Conservation (phyloP, 148 eudicot genomes). For the Camellia sinensis region DNA sequence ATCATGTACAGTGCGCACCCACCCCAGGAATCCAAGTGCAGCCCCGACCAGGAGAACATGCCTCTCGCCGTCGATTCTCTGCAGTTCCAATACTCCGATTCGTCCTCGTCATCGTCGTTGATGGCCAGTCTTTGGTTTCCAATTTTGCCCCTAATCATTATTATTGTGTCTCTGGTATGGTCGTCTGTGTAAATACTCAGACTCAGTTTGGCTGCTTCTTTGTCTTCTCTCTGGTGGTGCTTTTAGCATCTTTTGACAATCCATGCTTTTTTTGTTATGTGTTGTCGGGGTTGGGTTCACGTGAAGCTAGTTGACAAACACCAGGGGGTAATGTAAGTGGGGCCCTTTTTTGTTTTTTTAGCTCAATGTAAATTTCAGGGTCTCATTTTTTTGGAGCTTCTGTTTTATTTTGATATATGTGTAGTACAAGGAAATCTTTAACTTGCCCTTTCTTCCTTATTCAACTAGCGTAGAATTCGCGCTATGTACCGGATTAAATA, state of each 20-base stretch:
- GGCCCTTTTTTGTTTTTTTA: constrained; percentile 13
- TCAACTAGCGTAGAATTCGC: too few species aligned
- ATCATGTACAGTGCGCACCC: constrained; percentile 91
- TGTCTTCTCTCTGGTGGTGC: neutral
- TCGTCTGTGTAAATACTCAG: neutral
- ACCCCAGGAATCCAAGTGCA: constrained; percentile 64
- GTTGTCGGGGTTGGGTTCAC: constrained; percentile 8
- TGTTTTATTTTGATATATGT: too few species aligned
- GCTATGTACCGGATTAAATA: too few species aligned
- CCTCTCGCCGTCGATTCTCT: constrained; percentile 95
- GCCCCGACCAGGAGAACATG: constrained; percentile 99
- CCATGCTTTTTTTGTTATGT: neutral
- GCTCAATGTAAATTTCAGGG: constrained; percentile 16
- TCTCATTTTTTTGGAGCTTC: neutral
- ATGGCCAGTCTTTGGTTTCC: neutral
- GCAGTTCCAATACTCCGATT: constrained; percentile 48
- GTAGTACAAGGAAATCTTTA: neutral
- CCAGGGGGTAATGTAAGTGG: neutral
- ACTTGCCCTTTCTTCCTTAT: neutral
- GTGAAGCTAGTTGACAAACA: constrained; percentile 17
- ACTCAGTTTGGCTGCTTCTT: too few species aligned
- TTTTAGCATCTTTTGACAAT: neutral
- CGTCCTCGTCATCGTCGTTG: constrained; percentile 17
- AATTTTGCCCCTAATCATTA: constrained; percentile 14
- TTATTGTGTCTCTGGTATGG: neutral